Percentiles rank a stretch among this genome's conserved stretches.
These are phyloP conservation scores for Lachancea sp. DNA, from an alignment of 805 yeast species.

Conservation along the genomic window DNA sequence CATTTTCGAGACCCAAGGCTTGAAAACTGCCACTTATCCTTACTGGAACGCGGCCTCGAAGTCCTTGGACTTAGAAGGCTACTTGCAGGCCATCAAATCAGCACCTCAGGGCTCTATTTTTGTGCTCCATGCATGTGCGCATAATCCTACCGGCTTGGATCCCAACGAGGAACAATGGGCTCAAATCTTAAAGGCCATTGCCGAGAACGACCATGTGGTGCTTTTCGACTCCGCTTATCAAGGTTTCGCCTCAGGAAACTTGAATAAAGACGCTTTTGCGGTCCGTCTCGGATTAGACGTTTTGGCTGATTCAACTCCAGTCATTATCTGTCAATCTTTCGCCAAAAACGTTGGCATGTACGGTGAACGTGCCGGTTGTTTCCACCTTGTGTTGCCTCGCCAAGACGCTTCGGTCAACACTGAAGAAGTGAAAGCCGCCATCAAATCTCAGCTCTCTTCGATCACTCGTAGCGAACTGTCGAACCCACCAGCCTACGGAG, in stretches of 20 bases:
- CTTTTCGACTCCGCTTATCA: slow-evolving; percentile 94
- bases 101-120: slow-evolving; percentile 78
- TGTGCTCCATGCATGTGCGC: slow-evolving; percentile 91
- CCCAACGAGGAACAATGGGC: slow-evolving; percentile 82
- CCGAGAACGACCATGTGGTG: slow-evolving; percentile 61
- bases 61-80: slow-evolving; percentile 65
- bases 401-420: slow-evolving; percentile 27
- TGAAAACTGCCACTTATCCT: slow-evolving; percentile 64
- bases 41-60: slow-evolving; percentile 77
- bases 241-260: slow-evolving; percentile 90
- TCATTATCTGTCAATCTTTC: slow-evolving; percentile 85
- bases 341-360: slow-evolving; percentile 96
- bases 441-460: slow-evolving; percentile 68
- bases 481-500: slow-evolving; percentile 94
- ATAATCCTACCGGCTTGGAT: slow-evolving; percentile 96
- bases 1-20: slow-evolving; percentile 67
- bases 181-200: slow-evolving; percentile 55
- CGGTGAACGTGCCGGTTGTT: slow-evolving; percentile 95
- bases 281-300: slow-evolving; percentile 49
- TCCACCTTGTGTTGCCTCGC: slow-evolving; percentile 62
- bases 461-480: slow-evolving; percentile 81
- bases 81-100: slow-evolving; percentile 49
- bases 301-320: slow-evolving; percentile 45
- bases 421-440: slow-evolving; percentile 44
- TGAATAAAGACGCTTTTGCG: slow-evolving; percentile 79